Evolutionary conservation across 257 asterid genomes (phyloP), one percentile per base, ranked within the genome.

Genomic region (Fraxinus pennsylvanica): DNA sequence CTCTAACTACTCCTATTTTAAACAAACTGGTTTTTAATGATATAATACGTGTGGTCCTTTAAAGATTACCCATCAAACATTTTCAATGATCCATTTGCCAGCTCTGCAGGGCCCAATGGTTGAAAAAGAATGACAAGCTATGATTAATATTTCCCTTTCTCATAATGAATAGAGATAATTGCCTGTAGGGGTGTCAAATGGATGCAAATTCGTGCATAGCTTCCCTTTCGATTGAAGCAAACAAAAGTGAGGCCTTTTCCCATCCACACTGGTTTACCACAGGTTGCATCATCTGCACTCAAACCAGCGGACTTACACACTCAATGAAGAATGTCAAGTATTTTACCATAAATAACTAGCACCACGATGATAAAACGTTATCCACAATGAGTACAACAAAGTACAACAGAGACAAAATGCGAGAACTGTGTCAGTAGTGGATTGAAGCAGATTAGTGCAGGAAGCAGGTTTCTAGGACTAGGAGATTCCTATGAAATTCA

Each of bases 171-270:
- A 36, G 19, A 7, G 13, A 71, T 47, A 6, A 30, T 35, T 21
- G 86, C 97, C 93, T 92, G 92, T 65, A 73, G 61, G 30, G 94
- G 92, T 50, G 93, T 91, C 81, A 89, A 81, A 76, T 83, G 90
- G 72, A 89, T 74, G 88, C 88, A 89, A 75, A 87, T 72, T 6
- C 89, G 85, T 14, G 80, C 82, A 76, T 73, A 65, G 79, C 63
- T 78, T 81, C 93, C 97, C 85, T 87, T 89, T 54, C 85, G 77
- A 83, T 88, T 91, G 82, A 92, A 91, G 91, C 97, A 92, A 85
- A 92, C 95, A 84, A 94, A 92, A 50, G 96, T 87, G 67, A 89
- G 83, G 81, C 89, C 79, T 80, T 85, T 92, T 70, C 91, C 92
- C 89, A 84, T 89, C 92, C 97, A 88, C 73, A 82, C 74, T 8